Evolutionary conservation across 2,329 filamentous ascomycete species (phyloP).

Genomic region (Setomelanomma holmii): DNA sequence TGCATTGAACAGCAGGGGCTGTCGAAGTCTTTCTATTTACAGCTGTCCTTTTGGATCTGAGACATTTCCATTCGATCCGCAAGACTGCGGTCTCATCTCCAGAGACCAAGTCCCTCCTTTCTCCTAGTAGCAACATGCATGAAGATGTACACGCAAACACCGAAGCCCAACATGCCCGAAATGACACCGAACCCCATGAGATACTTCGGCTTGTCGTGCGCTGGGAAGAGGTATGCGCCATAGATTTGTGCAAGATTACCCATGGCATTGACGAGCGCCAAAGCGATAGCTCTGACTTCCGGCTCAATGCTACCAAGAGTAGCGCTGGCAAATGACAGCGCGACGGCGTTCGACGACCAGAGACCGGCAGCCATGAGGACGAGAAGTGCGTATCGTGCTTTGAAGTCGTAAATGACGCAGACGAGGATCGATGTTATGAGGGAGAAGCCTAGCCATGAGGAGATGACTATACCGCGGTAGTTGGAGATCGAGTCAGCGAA

Average conservation of each 20-base stretch:
- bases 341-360: conserved; percentile 61
- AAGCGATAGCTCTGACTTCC: conserved; percentile 59
- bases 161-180: conserved; percentile 41
- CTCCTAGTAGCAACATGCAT: conserved; percentile 38
- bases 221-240: conserved; percentile 61
- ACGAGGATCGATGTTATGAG: conserved; percentile 50
- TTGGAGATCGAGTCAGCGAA: conserved; percentile 56
- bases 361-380: conserved; percentile 64
- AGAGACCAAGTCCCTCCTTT: conserved; percentile 26
- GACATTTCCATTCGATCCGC: too few relatives aligned
- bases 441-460: conserved; percentile 55
- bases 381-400: conserved; percentile 61
- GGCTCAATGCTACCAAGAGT: conserved; percentile 59
- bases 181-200: conserved; percentile 45
- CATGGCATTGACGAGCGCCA: conserved; percentile 62
- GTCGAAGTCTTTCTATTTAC: too few relatives aligned
- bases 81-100: conserved; percentile 5
- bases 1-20: too few relatives aligned
- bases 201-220: conserved; percentile 56
- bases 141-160: conserved; percentile 34
- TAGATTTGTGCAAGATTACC: conserved; percentile 65
- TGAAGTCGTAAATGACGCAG: conserved; percentile 58
- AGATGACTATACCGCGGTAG: conserved; percentile 59
- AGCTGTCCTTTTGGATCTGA: too few relatives aligned
- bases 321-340: conserved; percentile 60